Conservation (phyloP, 2,329 filamentous ascomycete genomes). For the Corynespora cassiicola region DNA sequence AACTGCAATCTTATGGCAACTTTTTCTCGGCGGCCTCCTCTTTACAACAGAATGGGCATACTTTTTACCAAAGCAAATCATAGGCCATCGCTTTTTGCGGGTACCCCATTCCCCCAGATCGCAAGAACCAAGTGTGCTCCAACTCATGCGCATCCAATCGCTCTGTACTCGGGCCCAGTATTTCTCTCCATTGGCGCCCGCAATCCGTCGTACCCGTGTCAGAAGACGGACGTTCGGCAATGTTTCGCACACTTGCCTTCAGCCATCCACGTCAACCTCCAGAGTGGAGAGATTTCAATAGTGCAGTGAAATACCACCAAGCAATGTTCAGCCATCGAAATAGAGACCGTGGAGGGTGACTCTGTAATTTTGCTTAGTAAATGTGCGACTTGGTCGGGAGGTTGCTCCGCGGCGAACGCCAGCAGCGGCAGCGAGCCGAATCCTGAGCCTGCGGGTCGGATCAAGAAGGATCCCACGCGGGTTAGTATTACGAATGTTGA, state of each 20-base stretch:
- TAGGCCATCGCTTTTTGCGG: slow-evolving; percentile 30
- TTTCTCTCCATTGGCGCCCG: slow-evolving; percentile 35
- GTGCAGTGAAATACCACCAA: slow-evolving; percentile 35
- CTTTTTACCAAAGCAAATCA: slow-evolving; percentile 28
- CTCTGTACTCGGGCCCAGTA: slow-evolving; percentile 20
- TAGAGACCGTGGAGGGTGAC: slow-evolving; percentile 35
- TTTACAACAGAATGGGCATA: slow-evolving; percentile 21
- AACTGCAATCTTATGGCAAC: slow-evolving; percentile 29
- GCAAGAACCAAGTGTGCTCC: slow-evolving; percentile 23
- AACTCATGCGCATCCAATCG: slow-evolving; percentile 28
- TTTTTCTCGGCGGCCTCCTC: slow-evolving; percentile 27
- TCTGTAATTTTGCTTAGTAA: no score
- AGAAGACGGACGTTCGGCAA: slow-evolving; percentile 29
- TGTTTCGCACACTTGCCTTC: slow-evolving; percentile 26
- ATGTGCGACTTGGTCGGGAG: slow-evolving; percentile 27
- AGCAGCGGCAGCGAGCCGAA: slow-evolving; percentile 20
- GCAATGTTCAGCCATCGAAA: slow-evolving; percentile 29
- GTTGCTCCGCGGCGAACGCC: slow-evolving; percentile 26
- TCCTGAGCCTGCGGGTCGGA: slow-evolving; percentile 25
- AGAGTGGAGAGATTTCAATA: slow-evolving; percentile 30
- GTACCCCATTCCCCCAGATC: slow-evolving; percentile 29
- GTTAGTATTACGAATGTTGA: slow-evolving; percentile 25
- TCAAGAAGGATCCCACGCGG: slow-evolving; percentile 29
- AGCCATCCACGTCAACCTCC: slow-evolving; percentile 26
- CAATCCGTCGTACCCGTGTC: slow-evolving; percentile 33